These are phyloP conservation scores for Paralagenidium karlingii DNA, from an alignment of 352 stramenopile genomes.

Conservation along the genomic window DNA sequence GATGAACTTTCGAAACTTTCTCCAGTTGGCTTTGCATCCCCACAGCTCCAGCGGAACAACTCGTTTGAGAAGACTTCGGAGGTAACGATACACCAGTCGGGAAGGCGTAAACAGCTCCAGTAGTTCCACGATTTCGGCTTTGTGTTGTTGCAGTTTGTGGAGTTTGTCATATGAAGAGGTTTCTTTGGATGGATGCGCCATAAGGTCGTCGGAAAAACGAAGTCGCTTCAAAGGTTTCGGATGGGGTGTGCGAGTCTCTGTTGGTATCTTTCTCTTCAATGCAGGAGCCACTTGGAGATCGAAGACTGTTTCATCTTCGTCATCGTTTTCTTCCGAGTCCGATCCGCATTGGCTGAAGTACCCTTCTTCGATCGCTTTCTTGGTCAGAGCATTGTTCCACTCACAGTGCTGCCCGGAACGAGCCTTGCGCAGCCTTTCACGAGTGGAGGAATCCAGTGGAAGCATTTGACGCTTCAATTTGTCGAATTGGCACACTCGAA, in stretches of 20 bases:
- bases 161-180: too few relatives aligned
- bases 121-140: constrained; percentile 26
- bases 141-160: constrained; percentile 45
- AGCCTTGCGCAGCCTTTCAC: not conserved
- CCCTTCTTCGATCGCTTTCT: not conserved
- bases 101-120: constrained; percentile 27
- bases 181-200: too few relatives aligned
- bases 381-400: not conserved
- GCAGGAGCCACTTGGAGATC: too few relatives aligned
- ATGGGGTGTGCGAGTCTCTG: too few relatives aligned
- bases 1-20: constrained; percentile 28
- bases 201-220: too few relatives aligned
- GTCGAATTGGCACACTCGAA: constrained; percentile 19
- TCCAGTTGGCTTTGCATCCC: constrained; percentile 26
- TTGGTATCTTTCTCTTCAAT: too few relatives aligned
- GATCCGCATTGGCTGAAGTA: too few relatives aligned
- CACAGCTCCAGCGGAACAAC: constrained; percentile 52
- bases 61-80: too few relatives aligned
- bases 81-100: constrained; percentile 24
- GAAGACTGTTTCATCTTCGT: too few relatives aligned
- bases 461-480: not conserved
- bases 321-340: too few relatives aligned
- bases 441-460: not conserved
- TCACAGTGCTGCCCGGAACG: not conserved
- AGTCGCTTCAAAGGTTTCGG: too few relatives aligned